phyloP scores from a whole-genome alignment of 2,329 filamentous ascomycete genomes.

The Epichloe brachyelytri region DNA sequence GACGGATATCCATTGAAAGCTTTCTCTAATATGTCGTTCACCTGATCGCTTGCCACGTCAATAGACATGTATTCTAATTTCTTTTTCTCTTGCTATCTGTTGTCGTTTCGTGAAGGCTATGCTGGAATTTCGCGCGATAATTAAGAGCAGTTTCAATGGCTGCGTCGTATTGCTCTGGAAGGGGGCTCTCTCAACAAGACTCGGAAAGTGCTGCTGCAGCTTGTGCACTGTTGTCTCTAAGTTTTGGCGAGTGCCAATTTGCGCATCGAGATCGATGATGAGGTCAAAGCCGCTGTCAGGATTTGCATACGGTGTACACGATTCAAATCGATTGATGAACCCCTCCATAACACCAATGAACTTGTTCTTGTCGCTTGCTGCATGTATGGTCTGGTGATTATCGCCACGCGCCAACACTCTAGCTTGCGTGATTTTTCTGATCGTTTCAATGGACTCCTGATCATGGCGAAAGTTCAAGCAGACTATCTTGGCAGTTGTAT shows the following conservation, averaged over 20 bases:
- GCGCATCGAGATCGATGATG: slow-evolving; percentile 73
- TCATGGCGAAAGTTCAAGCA: slow-evolving; percentile 84
- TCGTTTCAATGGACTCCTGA: slow-evolving; percentile 57
- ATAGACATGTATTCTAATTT: slow-evolving; percentile 47
- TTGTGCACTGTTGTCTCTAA: slow-evolving; percentile 64
- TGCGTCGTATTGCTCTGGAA: slow-evolving; percentile 58
- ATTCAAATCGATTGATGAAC: slow-evolving; percentile 78
- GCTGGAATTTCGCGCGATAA: slow-evolving; percentile 64
- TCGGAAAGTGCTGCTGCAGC: slow-evolving; percentile 66
- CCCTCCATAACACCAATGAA: slow-evolving; percentile 89
- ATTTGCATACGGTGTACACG: slow-evolving; percentile 47
- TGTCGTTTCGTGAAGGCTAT: slow-evolving; percentile 49
- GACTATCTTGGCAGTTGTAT: slow-evolving; percentile 58
- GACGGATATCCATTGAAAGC: slow-evolving; percentile 47
- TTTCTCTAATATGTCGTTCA: slow-evolving; percentile 48
- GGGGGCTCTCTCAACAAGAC: slow-evolving; percentile 57
- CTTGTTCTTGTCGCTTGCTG: slow-evolving; percentile 58
- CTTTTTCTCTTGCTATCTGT: slow-evolving; percentile 25
- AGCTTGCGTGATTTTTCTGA: slow-evolving; percentile 61
- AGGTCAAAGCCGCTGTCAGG: slow-evolving; percentile 76
- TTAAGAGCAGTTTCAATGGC: slow-evolving; percentile 65
- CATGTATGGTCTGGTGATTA: slow-evolving; percentile 96
- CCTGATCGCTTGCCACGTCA: slow-evolving; percentile 27
- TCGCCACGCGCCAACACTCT: slow-evolving; percentile 79
- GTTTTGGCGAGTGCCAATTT: slow-evolving; percentile 67